Evolutionary conservation across 306 rosid species (phyloP).

Genomic region (Pterocarpus macrocarpus): DNA sequence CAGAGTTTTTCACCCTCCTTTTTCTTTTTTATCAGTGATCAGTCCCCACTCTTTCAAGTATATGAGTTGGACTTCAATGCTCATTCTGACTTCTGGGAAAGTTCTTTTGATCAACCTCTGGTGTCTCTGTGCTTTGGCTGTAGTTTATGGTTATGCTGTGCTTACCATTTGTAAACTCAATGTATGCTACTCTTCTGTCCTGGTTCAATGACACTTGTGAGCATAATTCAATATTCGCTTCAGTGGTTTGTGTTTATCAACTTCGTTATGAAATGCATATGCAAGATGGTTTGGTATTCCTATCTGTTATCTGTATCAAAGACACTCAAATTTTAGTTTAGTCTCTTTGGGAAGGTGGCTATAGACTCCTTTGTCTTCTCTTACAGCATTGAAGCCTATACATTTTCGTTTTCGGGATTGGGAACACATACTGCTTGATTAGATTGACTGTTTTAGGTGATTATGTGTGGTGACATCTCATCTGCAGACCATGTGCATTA

Average conservation of each 20-base stretch:
- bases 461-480: not conserved
- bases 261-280: slow-evolving; percentile 2
- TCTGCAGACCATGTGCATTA: not conserved
- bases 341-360: no score
- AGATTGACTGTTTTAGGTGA: not conserved
- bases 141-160: not conserved
- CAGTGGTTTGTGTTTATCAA: not conserved
- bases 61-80: slow-evolving; percentile 7
- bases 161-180: not conserved
- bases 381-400: no score
- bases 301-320: not conserved
- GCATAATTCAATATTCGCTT: not conserved
- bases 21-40: no score
- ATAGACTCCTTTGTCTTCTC: no score
- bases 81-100: slow-evolving; percentile 6
- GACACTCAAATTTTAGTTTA: no score
- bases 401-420: not conserved
- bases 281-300: not conserved
- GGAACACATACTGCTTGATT: slow-evolving; percentile 1
- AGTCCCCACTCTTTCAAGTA: not conserved
- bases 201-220: no score
- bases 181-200: no score
- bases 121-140: not conserved
- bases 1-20: no score
- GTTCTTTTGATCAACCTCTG: not conserved